Conservation (phyloP, 2,329 filamentous ascomycete genomes). For the Apiospora rasikravindrae region DNA sequence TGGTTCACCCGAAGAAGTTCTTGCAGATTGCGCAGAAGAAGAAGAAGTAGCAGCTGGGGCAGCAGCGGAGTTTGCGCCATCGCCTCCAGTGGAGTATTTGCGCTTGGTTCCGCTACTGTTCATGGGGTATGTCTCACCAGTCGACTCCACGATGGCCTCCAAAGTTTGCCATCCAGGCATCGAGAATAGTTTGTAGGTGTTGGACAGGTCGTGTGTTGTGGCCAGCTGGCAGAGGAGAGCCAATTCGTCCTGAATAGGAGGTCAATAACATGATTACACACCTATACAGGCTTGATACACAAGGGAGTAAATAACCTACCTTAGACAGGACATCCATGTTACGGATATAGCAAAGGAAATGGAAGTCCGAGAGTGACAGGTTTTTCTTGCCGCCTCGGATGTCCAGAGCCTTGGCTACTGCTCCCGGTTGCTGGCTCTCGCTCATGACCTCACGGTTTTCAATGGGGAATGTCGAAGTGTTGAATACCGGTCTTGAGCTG, state of each 20-base stretch:
- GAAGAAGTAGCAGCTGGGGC: slow-evolving; percentile 25
- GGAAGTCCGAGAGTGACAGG: slow-evolving; percentile 84
- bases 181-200: slow-evolving; percentile 82
- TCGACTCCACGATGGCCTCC: slow-evolving; percentile 90
- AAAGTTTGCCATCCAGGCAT: slow-evolving; percentile 94
- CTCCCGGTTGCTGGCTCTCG: slow-evolving; percentile 78
- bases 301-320: slow-evolving; percentile 56
- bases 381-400: slow-evolving; percentile 63
- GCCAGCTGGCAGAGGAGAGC: slow-evolving; percentile 84
- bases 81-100: slow-evolving; percentile 48
- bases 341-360: slow-evolving; percentile 87
- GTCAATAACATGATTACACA: slow-evolving; percentile 12
- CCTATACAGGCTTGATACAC: not conserved
- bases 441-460: slow-evolving; percentile 91
- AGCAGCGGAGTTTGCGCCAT: slow-evolving; percentile 28
- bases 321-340: slow-evolving; percentile 81
- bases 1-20: slow-evolving; percentile 37
- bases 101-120: slow-evolving; percentile 59
- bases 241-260: slow-evolving; percentile 78
- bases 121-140: slow-evolving; percentile 86
- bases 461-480: slow-evolving; percentile 76
- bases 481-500: slow-evolving; percentile 77
- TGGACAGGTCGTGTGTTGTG: slow-evolving; percentile 77
- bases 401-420: slow-evolving; percentile 71
- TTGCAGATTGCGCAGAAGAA: slow-evolving; percentile 29